phyloP scores from a whole-genome alignment of 768 basidiomycete species.

The Lentinus brumalis region DNA sequence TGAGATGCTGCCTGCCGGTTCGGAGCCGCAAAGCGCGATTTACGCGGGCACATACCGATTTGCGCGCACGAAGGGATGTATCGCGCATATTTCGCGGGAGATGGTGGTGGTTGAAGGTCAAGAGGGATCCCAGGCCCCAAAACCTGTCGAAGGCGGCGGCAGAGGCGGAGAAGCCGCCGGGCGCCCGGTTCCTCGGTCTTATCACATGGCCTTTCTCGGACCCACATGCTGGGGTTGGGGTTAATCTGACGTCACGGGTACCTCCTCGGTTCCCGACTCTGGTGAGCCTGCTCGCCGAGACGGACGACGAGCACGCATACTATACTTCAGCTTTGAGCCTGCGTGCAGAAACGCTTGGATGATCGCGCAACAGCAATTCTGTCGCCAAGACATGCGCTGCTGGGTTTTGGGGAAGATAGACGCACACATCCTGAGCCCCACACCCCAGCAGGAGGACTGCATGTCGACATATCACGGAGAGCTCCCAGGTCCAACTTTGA shows the following conservation, averaged over 20 bases:
- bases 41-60: not conserved
- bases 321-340: too few relatives aligned
- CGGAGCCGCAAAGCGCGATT: not conserved
- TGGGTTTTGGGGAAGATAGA: too few relatives aligned
- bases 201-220: not conserved
- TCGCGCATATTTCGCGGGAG: not conserved
- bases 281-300: not conserved
- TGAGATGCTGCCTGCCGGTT: not conserved
- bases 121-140: not conserved
- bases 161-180: too few relatives aligned
- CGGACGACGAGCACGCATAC: not conserved
- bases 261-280: not conserved
- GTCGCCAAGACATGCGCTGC: too few relatives aligned
- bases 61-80: not conserved
- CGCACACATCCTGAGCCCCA: too few relatives aligned
- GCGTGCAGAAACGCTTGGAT: too few relatives aligned
- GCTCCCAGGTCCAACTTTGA: not conserved
- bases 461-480: too few relatives aligned
- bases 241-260: not conserved
- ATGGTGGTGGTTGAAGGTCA: not conserved
- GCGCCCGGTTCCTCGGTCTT: not conserved
- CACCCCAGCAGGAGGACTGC: too few relatives aligned
- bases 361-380: too few relatives aligned
- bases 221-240: not conserved
- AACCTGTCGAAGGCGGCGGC: too few relatives aligned